A percentile compares a stretch with the other conserved stretches of the same genome.
Conservation (phyloP, 768 basidiomycete species). For the Myochromella boudieri region DNA sequence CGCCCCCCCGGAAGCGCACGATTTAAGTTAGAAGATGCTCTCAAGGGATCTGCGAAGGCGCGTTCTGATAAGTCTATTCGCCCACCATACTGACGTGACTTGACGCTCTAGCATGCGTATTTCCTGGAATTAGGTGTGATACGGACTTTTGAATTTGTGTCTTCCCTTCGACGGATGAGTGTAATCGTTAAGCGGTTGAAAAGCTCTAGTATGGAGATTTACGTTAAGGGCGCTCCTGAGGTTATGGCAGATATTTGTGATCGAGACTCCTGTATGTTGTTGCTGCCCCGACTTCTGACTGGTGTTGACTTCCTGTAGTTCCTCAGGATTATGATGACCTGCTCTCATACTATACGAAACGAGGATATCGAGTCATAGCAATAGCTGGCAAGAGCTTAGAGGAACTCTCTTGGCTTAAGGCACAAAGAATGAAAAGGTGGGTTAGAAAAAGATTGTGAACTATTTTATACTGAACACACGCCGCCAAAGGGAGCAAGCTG, state of each 20-base stretch:
- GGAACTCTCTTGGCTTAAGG: slow-evolving; percentile 93
- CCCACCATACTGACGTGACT: background rate
- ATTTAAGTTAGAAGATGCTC: slow-evolving; percentile 91
- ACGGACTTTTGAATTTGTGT: slow-evolving; percentile 94
- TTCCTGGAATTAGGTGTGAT: slow-evolving; percentile 97
- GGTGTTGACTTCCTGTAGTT: slow-evolving; percentile 48
- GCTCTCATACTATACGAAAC: slow-evolving; percentile 93
- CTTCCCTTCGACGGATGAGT: slow-evolving; percentile 91
- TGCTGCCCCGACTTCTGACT: background rate
- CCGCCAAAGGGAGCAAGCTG: slow-evolving; percentile 83
- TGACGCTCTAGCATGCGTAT: slow-evolving; percentile 76
- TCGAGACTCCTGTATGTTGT: slow-evolving; percentile 84
- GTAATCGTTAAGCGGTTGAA: slow-evolving; percentile 95
- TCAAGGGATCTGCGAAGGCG: slow-evolving; percentile 82
- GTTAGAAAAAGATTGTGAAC: slow-evolving; percentile 16
- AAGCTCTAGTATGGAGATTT: slow-evolving; percentile 94
- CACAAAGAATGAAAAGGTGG: slow-evolving; percentile 93
- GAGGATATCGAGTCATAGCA: slow-evolving; percentile 97
- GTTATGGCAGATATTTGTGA: slow-evolving; percentile 97
- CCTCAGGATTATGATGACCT: slow-evolving; percentile 96
- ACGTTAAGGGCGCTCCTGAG: slow-evolving; percentile 99
- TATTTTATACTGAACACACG: slow-evolving; percentile 5
- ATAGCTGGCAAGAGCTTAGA: slow-evolving; percentile 96
- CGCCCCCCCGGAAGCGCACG: slow-evolving; percentile 91
- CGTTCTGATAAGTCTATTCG: slow-evolving; percentile 11